Base-by-base conservation (phyloP, 495 filamentous ascomycete genomes). In the Penicillium pancosmium region DNA sequence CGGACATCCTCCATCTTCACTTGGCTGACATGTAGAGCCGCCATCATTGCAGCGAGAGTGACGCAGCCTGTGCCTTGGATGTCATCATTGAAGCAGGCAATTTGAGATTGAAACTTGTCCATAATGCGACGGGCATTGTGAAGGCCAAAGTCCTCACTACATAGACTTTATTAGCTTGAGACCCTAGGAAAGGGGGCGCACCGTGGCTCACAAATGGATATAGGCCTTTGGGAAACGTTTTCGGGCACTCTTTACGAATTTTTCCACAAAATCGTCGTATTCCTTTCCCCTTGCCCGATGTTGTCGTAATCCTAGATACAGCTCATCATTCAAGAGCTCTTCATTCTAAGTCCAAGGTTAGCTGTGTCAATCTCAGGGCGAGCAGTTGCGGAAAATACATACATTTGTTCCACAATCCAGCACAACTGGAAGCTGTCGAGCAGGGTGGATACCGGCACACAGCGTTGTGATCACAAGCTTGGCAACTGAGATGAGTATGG, bases 81-180 rank as follows among this genome's bases (percentile, higher is more conserved):
- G 72, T 96, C 92, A 53, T 96, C 92, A 59, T 96, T 96, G 79
- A 96, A 94, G 69, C 91, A 96, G 0, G 92, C 78, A 6, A 95
- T 85, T 19, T 88, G 58, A 0, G 85, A 76, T 5, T 85, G 78
- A 62, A 91, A 95, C 35, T 82, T 85, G 55, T 96, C 89, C 8
- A 96, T 77, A 5, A 96, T 84, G 18, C 88, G 80, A 33, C 87
- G 70, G 0, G 84, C 84, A 63, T 87, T 87, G 2, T 60, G 63
- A 3, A 85, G 66, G 13, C 84, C 84, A 66, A 87, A 86, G 60
- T 87, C 84, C 68, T 87, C 83, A 57, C 77, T 78, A 57, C 35
- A 63, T 63, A 15, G 7, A 18, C 18, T 19, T 41, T 41, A 18
- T 56, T n/a, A 21, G 23, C 16, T 21, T 36, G 1, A 38, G 2